These are phyloP conservation scores for Yarrowia yakushimensis DNA, from an alignment of 805 yeast species.

Conservation along the genomic window DNA sequence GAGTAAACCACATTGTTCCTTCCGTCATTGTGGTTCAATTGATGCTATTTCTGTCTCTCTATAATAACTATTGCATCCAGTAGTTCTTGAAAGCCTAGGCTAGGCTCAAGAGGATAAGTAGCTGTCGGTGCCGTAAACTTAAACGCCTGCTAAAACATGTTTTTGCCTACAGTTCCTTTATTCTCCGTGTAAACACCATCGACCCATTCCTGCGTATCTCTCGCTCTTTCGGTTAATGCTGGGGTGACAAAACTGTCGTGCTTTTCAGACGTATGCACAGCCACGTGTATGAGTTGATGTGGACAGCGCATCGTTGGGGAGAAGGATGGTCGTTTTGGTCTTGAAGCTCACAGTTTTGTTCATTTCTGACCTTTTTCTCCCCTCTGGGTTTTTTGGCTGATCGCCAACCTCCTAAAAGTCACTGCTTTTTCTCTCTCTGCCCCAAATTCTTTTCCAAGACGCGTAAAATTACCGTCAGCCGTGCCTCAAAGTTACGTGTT, in stretches of 20 bases:
- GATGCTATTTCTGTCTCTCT: too few species aligned
- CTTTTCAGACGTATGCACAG: slow-evolving; percentile 15
- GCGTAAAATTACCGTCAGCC: neutral
- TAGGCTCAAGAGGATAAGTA: too few species aligned
- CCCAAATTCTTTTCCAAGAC: neutral
- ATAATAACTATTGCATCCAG: too few species aligned
- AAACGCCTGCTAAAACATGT: too few species aligned
- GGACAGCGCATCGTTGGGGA: neutral
- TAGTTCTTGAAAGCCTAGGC: too few species aligned
- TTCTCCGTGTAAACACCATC: too few species aligned
- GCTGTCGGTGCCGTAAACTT: too few species aligned
- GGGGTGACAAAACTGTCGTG: neutral
- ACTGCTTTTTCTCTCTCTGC: neutral
- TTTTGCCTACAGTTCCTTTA: too few species aligned
- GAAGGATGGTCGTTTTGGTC: neutral
- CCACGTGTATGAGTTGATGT: neutral
- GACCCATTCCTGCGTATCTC: neutral
- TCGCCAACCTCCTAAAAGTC: neutral
- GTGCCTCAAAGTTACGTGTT: neutral
- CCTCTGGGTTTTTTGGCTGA: neutral
- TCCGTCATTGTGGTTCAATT: too few species aligned
- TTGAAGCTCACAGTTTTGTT: neutral
- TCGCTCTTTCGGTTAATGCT: neutral
- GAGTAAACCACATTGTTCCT: neutral
- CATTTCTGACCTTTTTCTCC: neutral